These are phyloP conservation scores for Dictyostelium capitatum DNA, from an alignment of 78 protist genomes.

Conservation along the genomic window DNA sequence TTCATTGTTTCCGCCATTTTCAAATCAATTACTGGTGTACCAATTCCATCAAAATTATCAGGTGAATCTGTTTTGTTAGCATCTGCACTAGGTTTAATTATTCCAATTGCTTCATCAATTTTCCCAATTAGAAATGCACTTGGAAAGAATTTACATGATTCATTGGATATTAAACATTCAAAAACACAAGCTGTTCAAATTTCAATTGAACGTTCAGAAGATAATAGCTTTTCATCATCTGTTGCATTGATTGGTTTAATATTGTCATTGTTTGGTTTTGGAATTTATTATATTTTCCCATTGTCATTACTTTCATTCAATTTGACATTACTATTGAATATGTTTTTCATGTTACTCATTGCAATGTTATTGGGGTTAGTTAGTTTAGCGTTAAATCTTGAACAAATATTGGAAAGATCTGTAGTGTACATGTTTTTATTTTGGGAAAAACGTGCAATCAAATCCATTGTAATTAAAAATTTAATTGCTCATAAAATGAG, in stretches of 20 bases:
- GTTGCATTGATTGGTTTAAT: slow-evolving; percentile 84
- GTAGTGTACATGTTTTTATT: slow-evolving; percentile 82
- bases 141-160: slow-evolving; percentile 75
- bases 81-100: slow-evolving; percentile 82
- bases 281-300: slow-evolving; percentile 94
- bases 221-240: slow-evolving; percentile 35
- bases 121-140: slow-evolving; percentile 93
- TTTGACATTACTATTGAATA: slow-evolving; percentile 87
- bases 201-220: slow-evolving; percentile 84
- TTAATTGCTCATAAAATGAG: slow-evolving; percentile 94
- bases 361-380: slow-evolving; percentile 92
- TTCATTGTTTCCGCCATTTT: slow-evolving; percentile 34
- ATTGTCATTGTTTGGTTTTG: slow-evolving; percentile 83
- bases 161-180: slow-evolving; percentile 89
- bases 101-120: slow-evolving; percentile 89
- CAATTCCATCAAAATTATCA: slow-evolving; percentile 57
- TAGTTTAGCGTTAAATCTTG: slow-evolving; percentile 85
- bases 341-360: slow-evolving; percentile 92
- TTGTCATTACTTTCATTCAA: slow-evolving; percentile 88
- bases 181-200: slow-evolving; percentile 86
- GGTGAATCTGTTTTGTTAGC: slow-evolving; percentile 71
- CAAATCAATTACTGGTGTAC: slow-evolving; percentile 46
- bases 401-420: slow-evolving; percentile 77
- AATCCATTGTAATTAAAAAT: slow-evolving; percentile 89
- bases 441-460: slow-evolving; percentile 88